Evolutionary conservation across 163 green algal species (phyloP), one percentile per base, ranked within the genome.

Genomic region (Scenedesmus sp.): DNA sequence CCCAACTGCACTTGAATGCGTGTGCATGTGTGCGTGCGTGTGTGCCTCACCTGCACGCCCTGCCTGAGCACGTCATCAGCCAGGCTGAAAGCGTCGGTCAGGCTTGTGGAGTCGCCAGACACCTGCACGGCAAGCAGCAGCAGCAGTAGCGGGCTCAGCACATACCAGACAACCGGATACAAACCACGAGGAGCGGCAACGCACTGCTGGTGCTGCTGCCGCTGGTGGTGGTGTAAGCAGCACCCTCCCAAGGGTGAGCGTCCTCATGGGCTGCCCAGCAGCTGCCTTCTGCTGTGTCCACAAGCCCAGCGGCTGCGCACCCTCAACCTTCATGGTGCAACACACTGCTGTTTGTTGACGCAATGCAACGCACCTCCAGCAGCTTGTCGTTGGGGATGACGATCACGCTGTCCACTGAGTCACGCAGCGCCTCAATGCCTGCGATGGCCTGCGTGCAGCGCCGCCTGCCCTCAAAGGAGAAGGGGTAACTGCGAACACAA

Each of bases 311-410:
- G 34, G 34, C 34, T 46, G 34, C 34, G 34, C 34, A 46, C 34
- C 34, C 34, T 46, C 34, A 46, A 46, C 34, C 34, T 46, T 46
- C 34, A 46, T 46, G 34, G 34, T 46, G 34, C 34, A 46, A 46
- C 34, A 46, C 34, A 46, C 34, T 46, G 34, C 34, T 46, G 34
- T 46, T 46, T 46, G 34, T 46, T 46, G 34, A 46, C 34, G 20
- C 5, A 46, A 23, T 15, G 66, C 12, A 79, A 52, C 23, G 3
- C 23, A 79, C 70, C 84, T 98, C 97, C 89, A 99, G 96, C 93
- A 99, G 84, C 86, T 96, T 94, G 95, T 99, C 97, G 90, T 99
- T 99, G 85, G 98, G 98, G 82, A 99, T 99, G 55, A 99, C 96
- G 67, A 99, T 99, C 15, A 99, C 96, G 15, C 79, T 88, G 89